phyloP scores from a whole-genome alignment of 1,139 yeast species.

The Scheffersomyces titani region DNA sequence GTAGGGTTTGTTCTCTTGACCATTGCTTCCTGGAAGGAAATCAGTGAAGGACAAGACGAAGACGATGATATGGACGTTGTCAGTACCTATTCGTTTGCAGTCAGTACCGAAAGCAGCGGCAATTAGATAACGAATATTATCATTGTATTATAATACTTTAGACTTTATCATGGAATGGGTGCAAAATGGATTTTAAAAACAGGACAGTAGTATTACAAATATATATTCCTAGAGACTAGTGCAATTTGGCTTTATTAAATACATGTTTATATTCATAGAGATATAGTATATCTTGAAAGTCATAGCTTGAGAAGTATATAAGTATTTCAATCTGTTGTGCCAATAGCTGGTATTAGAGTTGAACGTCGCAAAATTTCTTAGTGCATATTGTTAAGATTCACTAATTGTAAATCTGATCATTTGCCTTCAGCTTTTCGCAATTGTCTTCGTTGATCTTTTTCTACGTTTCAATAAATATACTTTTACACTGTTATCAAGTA shows the following conservation, averaged over 20 bases:
- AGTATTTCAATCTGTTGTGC: too few relatives aligned
- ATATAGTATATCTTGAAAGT: too few relatives aligned
- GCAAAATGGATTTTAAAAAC: not conserved
- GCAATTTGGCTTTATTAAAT: not conserved
- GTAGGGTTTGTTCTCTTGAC: slow-evolving; percentile 71
- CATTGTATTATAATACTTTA: not conserved
- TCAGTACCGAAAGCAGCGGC: slow-evolving; percentile 25
- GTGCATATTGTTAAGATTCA: not conserved
- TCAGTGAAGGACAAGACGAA: slow-evolving; percentile 64
- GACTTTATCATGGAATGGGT: not conserved
- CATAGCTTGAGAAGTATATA: too few relatives aligned
- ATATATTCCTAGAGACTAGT: not conserved
- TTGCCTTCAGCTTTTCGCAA: not conserved
- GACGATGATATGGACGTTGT: slow-evolving; percentile 53
- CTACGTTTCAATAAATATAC: not conserved
- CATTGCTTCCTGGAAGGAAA: slow-evolving; percentile 73
- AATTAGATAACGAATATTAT: not conserved
- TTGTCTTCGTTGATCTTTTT: not conserved
- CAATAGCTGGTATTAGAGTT: too few relatives aligned
- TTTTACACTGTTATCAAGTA: not conserved
- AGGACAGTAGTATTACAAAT: not conserved
- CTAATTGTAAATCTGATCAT: not conserved
- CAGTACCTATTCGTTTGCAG: slow-evolving; percentile 47
- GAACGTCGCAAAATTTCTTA: not conserved
- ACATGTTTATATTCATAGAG: not conserved